Evolutionary conservation across 352 stramenopile species (phyloP), one percentile per base, ranked within the genome.

Genomic region (Globisporangium irregulare): DNA sequence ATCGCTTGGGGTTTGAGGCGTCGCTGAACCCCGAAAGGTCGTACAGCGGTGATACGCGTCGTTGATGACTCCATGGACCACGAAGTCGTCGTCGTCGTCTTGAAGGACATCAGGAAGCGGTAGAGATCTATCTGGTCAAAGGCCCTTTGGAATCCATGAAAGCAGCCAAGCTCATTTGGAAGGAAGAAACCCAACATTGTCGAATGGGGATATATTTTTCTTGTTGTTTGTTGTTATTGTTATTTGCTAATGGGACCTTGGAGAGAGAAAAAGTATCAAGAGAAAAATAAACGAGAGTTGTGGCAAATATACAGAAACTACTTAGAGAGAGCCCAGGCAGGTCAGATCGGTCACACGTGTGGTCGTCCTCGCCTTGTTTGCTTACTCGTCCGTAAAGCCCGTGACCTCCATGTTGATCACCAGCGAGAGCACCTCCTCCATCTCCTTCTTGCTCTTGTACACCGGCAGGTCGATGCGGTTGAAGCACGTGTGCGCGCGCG

Each of bases 381-480:
- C 51, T 70, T 82, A 87, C 73, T 87, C 80, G 73, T 87, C 79
- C 62, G 80, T 88, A 70, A 98, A 98, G 59, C 95, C 93, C 50
- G 93, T 98, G 66, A 93, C 79, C 71, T 97, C 92, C 93, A 98
- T 98, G 64, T 96, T 97, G 59, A 99, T 97, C 15, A 95, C 94
- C 63, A 98, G 83, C 66, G 90, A 96, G 43, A 98, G 78, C 66
- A 97, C 95, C 68, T 98, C 87, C 63, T 97, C 81, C 12, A 98
- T 73, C 64, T 98, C 90, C 64, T 92, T 86, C 78, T 95, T 97
- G 22, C 72, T 84, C 56, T 96, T 93, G 78, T 98, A 98, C 50
- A 98, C 83, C 64, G 89, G 89, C n/a, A 96, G 58, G 60, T 96
- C 89, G 43, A 96, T 87, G 51, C 86, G 89, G 74, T 96, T 96